Evolutionary conservation across 208 protist genomes (phyloP), one percentile per base, ranked within the genome.

Genomic region (Leishmania turanica): DNA sequence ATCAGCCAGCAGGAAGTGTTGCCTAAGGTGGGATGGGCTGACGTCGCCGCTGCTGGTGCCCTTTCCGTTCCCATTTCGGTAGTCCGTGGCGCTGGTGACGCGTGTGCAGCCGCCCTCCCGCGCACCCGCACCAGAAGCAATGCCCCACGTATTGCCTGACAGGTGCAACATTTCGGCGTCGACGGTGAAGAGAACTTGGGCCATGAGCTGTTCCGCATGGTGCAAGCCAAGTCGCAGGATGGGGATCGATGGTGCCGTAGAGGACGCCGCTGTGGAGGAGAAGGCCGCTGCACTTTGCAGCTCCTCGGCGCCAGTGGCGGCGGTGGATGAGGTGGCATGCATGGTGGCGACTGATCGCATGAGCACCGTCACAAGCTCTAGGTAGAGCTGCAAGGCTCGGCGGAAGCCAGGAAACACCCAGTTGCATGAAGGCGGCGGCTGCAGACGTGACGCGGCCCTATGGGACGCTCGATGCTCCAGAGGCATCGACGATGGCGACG

Each of bases 331-430:
- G 53, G 56, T 77, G 64, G 37, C 49, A 19, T 70, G 78, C 66
- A 75, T 70, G 1, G 81, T 83, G 66, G 74, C n/a, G 6, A 77
- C 76, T 17, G 77, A 71, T n/a, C 80, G 76, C 70, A 85, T 81
- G 34, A 78, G 62, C 62, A 78, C 71, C 71, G 72, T 85, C 71
- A 53, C 40, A 37, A 85, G 69, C 58, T 78, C 77, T 58, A 85
- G 13, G 78, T 85, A 83, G 11, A 88, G 81, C 42, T 84, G 80
- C n/a, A 88, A 77, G 62, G 66, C 77, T 15, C 37, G 42, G 27
- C 81, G 85, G 19, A 89, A 79, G 40, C 85, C 85, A 17, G 75
- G 64, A 34, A 79, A 40, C 19, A 89, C 60, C 85, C 85, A 89
- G 37, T 78, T 76, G 73, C 70, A 76, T 27, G 75, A 81, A 15